These are phyloP conservation scores for Phytophthora lateralis DNA, from an alignment of 352 stramenopile species.

Conservation along the genomic window DNA sequence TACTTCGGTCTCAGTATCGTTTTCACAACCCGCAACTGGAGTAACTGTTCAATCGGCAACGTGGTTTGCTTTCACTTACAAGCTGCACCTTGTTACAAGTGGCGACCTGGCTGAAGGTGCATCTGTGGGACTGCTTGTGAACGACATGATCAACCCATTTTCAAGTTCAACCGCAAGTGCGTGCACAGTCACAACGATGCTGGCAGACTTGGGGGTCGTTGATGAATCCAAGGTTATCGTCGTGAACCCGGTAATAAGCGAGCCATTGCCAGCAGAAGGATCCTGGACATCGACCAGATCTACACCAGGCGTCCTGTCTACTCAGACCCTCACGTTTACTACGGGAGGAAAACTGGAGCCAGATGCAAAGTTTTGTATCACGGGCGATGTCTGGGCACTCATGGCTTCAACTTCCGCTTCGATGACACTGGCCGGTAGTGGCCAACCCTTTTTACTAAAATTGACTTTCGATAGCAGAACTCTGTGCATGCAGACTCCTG, in stretches of 20 bases:
- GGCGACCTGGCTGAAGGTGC: constrained; percentile 47
- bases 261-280: constrained; percentile 28
- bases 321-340: constrained; percentile 44
- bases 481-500: constrained; percentile 36
- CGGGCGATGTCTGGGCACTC: constrained; percentile 40
- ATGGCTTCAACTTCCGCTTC: constrained; percentile 35
- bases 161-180: constrained; percentile 14
- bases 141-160: constrained; percentile 66
- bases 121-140: constrained; percentile 43
- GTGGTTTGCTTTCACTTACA: constrained; percentile 36
- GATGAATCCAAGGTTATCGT: constrained; percentile 48
- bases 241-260: constrained; percentile 50
- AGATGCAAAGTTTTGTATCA: constrained; percentile 47
- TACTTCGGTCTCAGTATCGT: constrained; percentile 25
- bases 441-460: constrained; percentile 8
- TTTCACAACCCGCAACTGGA: constrained; percentile 38
- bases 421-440: constrained; percentile 15
- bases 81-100: constrained; percentile 43
- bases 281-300: constrained; percentile 43
- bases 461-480: constrained; percentile 20
- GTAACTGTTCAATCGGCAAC: constrained; percentile 33
- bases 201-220: constrained; percentile 52
- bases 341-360: constrained; percentile 51
- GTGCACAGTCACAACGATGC: constrained; percentile 40
- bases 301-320: constrained; percentile 57